Evolutionary conservation across 257 asterid species (phyloP).

Genomic region (Fraxinus cuspidata): DNA sequence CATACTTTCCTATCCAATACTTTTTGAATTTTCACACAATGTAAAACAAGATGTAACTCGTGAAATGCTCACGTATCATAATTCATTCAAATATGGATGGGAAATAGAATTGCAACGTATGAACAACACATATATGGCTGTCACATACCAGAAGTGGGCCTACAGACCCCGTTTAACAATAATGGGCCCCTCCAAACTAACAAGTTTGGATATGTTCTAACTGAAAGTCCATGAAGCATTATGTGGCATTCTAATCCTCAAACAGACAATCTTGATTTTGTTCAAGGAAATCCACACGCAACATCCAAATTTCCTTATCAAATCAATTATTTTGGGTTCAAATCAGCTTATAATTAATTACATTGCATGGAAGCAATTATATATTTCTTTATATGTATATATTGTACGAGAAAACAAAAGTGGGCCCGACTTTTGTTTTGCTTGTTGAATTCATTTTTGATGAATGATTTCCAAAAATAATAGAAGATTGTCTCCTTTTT

Average conservation of each 20-base stretch:
- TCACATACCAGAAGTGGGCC: not conserved
- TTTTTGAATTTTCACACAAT: too few species aligned
- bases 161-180: not conserved
- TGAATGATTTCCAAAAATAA: not conserved
- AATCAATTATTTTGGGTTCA: not conserved
- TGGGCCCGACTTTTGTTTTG: not conserved
- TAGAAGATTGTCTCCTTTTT: not conserved
- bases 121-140: not conserved
- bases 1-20: too few species aligned
- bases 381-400: not conserved
- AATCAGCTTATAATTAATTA: not conserved
- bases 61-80: too few species aligned
- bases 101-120: not conserved
- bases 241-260: slow-evolving; percentile 25
- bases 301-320: not conserved
- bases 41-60: too few species aligned
- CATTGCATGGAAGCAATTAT: not conserved
- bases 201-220: slow-evolving; percentile 13
- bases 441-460: not conserved
- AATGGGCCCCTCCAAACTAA: not conserved
- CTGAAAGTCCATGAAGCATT: not conserved
- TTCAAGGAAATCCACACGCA: slow-evolving; percentile 16
- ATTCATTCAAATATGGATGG: not conserved
- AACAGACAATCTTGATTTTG: not conserved
- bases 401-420: not conserved